Base-by-base conservation (phyloP, 306 rosid genomes). In the Prunus salicina region DNA sequence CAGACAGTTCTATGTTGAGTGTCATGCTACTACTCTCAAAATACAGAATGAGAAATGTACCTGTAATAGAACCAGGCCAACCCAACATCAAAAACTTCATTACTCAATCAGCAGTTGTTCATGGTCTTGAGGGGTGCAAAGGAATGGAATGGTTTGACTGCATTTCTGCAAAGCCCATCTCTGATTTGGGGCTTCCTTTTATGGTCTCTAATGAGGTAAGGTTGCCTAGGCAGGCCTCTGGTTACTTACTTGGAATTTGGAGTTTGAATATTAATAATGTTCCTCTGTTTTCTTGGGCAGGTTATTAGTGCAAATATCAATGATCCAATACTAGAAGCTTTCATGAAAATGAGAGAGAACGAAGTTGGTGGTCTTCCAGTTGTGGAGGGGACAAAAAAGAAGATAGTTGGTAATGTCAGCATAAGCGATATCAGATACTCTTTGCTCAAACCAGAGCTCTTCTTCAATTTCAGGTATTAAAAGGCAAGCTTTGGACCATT, bases 101-200 rank as follows among this genome's bases (percentile, higher is more conserved):
- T 75, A 94, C 98, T 78, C 98, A 94, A 79, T 88, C 95, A 20
- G 98, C 97, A 67, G 93, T 91, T 25, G 76, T 94, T 72, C 93
- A 85, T 67, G 98, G 98, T 73, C 97, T 94, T 9, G 86, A 89
- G 71, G 86, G 89, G 79, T 94, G 91, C 76, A 80, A 46, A 69
- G 93, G 96, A 85, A 86, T 91, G 83, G 97, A 94, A 65, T 94
- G 97, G 98, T 94, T 91, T 70, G 98, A 89, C 75, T 80, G 89
- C 85, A 91, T 90, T 72, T 80, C 93, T 63, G 73, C 83, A 28
- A 77, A 76, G 69, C 84, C 89, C 30, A 74, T 91, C 75, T 82
- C 88, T 46, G 90, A 90, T 55, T 56, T 94, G 46, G 98, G 97
- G 75, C 97, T 94, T 81, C 98, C 97, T 18, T 91, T 90, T 88